A percentile compares a stretch with the other conserved stretches of the same genome.
These are phyloP conservation scores for Dioscorea alata DNA, from an alignment of 106 monocot genomes.

Conservation along the genomic window DNA sequence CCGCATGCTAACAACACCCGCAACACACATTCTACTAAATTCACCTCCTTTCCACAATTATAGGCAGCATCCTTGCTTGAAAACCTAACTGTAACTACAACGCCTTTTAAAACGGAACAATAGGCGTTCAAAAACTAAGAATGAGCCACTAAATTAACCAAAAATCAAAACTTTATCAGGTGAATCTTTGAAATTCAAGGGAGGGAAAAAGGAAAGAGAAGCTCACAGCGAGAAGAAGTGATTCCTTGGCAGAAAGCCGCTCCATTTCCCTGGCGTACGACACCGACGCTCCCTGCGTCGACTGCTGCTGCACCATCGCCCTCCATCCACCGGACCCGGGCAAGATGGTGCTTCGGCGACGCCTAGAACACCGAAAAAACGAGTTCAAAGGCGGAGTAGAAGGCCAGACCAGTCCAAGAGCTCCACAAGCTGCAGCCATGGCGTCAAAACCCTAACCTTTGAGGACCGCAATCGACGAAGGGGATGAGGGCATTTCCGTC, in stretches of 20 bases:
- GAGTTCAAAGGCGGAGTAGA: neutral
- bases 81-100: too few relatives aligned
- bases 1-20: too few relatives aligned
- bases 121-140: too few relatives aligned
- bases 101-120: too few relatives aligned
- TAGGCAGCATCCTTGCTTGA: too few relatives aligned
- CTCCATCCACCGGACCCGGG: constrained; percentile 20
- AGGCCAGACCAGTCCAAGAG: neutral
- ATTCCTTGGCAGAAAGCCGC: constrained; percentile 94
- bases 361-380: neutral
- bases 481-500: too few relatives aligned
- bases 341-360: constrained; percentile 9
- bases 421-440: constrained; percentile 23
- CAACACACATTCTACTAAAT: too few relatives aligned
- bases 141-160: too few relatives aligned
- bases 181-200: too few relatives aligned
- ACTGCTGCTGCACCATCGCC: constrained; percentile 69
- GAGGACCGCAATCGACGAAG: too few relatives aligned
- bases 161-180: too few relatives aligned
- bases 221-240: constrained; percentile 89
- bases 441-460: neutral
- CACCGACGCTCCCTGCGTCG: constrained; percentile 57
- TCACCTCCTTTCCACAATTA: too few relatives aligned
- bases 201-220: neutral
- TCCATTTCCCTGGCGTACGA: constrained; percentile 97